Evolutionary conservation across 495 filamentous ascomycete genomes (phyloP), one percentile per base, ranked within the genome.

Genomic region (Hypoxylon trugodes): DNA sequence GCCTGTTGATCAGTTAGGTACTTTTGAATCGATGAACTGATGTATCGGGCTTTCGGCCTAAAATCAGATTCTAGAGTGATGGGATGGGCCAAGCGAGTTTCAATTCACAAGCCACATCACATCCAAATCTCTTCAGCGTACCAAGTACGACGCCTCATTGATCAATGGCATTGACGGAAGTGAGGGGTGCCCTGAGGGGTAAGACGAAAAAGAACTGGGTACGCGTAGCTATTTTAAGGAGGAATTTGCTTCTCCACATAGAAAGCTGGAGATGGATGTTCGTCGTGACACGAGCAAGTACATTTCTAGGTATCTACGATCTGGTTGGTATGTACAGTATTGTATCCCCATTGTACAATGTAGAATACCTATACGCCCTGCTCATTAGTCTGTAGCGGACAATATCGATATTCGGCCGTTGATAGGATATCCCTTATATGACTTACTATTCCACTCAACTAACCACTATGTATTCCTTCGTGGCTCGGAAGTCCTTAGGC

Each of bases 161-260:
- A 53, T 52, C 52, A 50, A 63, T 57, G 45, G 22, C 32, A 41
- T 58, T 41, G 51, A 45, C 40, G 25, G 36, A 22, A 48, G 33
- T 41, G 59, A 52, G 61, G 55, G 54, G 53, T 32, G 41, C 37
- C 25, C 46, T 66, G 63, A 61, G 64, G 58, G 58, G 58, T 59
- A 62, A 53, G 33, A 30, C 30, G 22, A 32, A n/a, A n/a, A 19
- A 46, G 40, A 33, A 24, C 40, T 38, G 30, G 64, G 41, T 59
- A 59, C 47, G 16, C 24, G 36, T 54, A 58, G 46, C 64, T 67
- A 67, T 67, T 67, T 62, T 67, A 50, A 53, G 63, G 47, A 54
- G 57, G 26, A 42, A 49, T 43, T 15, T 12, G 48, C n/a, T n/a
- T 61, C 63, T 19, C 63, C 57, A 61, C 63, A 55, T 58, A 50